phyloP scores from a whole-genome alignment of 2,329 filamentous ascomycete genomes.

The Colletotrichum scovillei region DNA sequence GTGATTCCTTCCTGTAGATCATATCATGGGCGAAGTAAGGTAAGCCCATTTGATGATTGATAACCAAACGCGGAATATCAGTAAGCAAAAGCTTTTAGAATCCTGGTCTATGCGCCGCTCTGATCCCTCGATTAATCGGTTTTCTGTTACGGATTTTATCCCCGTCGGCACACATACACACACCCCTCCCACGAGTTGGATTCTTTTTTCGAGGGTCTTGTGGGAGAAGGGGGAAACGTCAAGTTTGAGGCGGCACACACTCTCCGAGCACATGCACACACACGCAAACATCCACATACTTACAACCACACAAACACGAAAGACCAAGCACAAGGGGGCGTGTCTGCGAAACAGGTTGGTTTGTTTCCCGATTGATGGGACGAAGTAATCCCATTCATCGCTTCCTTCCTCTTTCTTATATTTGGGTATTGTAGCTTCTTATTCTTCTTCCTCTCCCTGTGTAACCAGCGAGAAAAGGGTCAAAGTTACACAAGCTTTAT shows the following conservation, averaged over 20 bases:
- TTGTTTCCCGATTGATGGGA: constrained; percentile 27
- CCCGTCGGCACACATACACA: not conserved
- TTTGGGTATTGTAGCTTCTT: not conserved
- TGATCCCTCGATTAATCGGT: not conserved
- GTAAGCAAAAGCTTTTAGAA: constrained; percentile 3
- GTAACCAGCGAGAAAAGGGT: not conserved
- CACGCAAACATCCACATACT: no score
- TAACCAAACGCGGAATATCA: constrained; percentile 5
- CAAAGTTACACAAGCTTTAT: constrained; percentile 6
- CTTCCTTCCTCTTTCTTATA: not conserved
- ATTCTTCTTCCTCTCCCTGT: not conserved
- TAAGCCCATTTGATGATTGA: constrained; percentile 12
- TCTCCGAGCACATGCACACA: not conserved
- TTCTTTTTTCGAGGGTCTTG: not conserved
- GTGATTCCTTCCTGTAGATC: not conserved
- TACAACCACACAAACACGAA: not conserved
- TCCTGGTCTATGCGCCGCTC: not conserved
- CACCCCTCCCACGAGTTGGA: not conserved
- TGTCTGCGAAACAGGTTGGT: constrained; percentile 14
- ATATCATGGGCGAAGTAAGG: not conserved
- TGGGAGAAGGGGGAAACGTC: not conserved
- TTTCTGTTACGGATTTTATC: not conserved
- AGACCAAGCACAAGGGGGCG: not conserved
- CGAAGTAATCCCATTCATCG: constrained; percentile 8
- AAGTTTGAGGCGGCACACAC: not conserved